A percentile compares a stretch with the other conserved stretches of the same genome.
Evolutionary conservation across 352 stramenopile species (phyloP).

Genomic region (Pythium chondricola): DNA sequence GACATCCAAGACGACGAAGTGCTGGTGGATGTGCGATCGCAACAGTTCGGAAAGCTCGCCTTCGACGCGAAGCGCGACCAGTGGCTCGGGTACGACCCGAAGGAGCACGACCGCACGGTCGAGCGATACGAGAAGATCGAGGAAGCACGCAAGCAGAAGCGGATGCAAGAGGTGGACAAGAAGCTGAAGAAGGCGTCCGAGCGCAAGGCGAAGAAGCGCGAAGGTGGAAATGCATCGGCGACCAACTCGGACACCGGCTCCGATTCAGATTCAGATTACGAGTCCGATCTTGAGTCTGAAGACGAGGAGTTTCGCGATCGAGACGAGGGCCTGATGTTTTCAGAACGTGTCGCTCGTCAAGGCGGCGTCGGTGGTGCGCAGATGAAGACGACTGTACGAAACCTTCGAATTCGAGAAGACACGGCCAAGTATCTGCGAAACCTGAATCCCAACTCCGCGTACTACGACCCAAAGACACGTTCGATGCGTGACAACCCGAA

Average conservation of each 20-base stretch:
- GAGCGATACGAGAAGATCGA: slow-evolving; percentile 82
- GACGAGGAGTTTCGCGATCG: slow-evolving; percentile 90
- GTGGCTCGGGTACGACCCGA: slow-evolving; percentile 93
- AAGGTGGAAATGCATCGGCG: neutral
- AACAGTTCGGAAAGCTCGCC: slow-evolving; percentile 90
- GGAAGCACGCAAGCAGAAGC: slow-evolving; percentile 64
- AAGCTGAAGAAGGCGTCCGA: slow-evolving; percentile 51
- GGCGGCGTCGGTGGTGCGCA: slow-evolving; percentile 95
- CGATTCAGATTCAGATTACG: slow-evolving; percentile 89
- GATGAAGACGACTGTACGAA: slow-evolving; percentile 97
- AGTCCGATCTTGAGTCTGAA: slow-evolving; percentile 85
- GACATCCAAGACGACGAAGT: slow-evolving; percentile 85
- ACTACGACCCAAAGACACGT: slow-evolving; percentile 98
- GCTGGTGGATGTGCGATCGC: slow-evolving; percentile 79
- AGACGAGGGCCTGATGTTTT: slow-evolving; percentile 91
- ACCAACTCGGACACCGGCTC: slow-evolving; percentile 38
- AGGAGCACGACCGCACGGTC: slow-evolving; percentile 74
- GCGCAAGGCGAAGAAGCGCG: slow-evolving; percentile 24
- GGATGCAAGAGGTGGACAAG: slow-evolving; percentile 74
- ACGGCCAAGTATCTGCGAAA: slow-evolving; percentile 99
- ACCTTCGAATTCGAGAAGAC: slow-evolving; percentile 98
- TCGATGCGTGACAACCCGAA: slow-evolving; percentile 98
- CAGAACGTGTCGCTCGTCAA: slow-evolving; percentile 91
- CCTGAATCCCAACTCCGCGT: slow-evolving; percentile 96
- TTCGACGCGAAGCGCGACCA: slow-evolving; percentile 98